Conservation (phyloP, 495 filamentous ascomycete genomes). For the Penicillium egyptiacum region DNA sequence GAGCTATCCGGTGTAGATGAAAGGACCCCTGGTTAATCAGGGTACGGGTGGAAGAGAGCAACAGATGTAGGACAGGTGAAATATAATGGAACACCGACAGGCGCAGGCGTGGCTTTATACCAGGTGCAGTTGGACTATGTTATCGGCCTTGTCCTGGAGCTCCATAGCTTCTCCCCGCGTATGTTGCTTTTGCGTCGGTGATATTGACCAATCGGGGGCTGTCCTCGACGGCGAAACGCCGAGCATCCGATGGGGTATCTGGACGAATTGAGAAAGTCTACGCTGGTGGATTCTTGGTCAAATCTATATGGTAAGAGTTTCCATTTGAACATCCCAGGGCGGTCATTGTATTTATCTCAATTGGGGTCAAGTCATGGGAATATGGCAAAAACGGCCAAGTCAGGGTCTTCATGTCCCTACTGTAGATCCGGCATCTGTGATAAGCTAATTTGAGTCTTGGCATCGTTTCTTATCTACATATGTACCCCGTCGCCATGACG, state of each 20-base stretch:
- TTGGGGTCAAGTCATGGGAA: neutral
- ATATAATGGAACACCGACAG: slow-evolving; percentile 3
- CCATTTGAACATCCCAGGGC: neutral
- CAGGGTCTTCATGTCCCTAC: neutral
- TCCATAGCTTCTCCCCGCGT: slow-evolving; percentile 25
- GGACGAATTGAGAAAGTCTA: slow-evolving; percentile 34
- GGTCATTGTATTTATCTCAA: neutral
- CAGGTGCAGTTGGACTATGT: slow-evolving; percentile 7
- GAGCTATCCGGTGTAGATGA: slow-evolving; percentile 5
- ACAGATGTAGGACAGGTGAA: neutral
- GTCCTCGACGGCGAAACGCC: slow-evolving; percentile 18
- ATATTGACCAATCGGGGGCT: slow-evolving; percentile 21
- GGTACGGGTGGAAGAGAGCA: neutral
- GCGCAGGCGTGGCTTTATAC: slow-evolving; percentile 31
- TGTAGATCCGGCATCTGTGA: slow-evolving; percentile 1
- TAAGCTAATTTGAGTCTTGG: slow-evolving; percentile 6
- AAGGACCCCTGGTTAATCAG: neutral
- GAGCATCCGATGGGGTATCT: slow-evolving; percentile 16
- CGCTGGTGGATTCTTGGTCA: slow-evolving; percentile 16
- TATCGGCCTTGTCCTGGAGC: slow-evolving; percentile 21
- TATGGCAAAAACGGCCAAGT: neutral
- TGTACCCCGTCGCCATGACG: no score
- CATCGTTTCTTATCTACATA: neutral
- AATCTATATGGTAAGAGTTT: slow-evolving; percentile 23
- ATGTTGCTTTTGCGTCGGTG: slow-evolving; percentile 27